These are phyloP conservation scores for Globisporangium solare DNA, from an alignment of 352 stramenopile species.

Conservation along the genomic window DNA sequence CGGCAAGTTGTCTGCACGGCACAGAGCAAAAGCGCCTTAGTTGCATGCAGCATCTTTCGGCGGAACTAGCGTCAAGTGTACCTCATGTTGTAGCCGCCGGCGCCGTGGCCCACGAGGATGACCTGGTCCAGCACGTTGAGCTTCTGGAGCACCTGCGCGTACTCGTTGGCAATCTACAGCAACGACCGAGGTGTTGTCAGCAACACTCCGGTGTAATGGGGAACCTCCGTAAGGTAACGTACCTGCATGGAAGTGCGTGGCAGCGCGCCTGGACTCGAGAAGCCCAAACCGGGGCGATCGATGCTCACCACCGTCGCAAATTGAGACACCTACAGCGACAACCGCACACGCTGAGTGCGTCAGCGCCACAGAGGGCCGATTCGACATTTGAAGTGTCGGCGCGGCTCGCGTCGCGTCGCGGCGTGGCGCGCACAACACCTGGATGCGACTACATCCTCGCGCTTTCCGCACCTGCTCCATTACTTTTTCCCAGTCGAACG, in stretches of 20 bases:
- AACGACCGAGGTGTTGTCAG: not conserved
- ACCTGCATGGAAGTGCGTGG: slow-evolving; percentile 53
- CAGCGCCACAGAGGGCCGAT: not conserved
- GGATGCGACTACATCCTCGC: too few relatives aligned
- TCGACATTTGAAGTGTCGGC: too few relatives aligned
- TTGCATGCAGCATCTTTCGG: not conserved
- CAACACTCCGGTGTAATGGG: not conserved
- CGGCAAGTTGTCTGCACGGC: slow-evolving; percentile 30
- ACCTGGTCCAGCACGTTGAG: slow-evolving; percentile 54
- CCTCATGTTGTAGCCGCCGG: slow-evolving; percentile 81
- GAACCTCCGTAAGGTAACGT: not conserved
- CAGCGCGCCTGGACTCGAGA: slow-evolving; percentile 39
- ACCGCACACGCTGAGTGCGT: not conserved
- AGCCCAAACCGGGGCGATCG: slow-evolving; percentile 70
- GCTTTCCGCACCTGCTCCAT: slow-evolving; percentile 21
- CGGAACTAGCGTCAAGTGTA: slow-evolving; percentile 5
- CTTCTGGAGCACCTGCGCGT: slow-evolving; percentile 48
- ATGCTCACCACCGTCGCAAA: slow-evolving; percentile 64
- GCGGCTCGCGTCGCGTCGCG: too few relatives aligned
- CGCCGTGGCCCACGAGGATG: slow-evolving; percentile 67
- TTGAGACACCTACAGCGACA: slow-evolving; percentile 19
- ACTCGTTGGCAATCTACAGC: slow-evolving; percentile 53
- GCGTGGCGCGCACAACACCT: too few relatives aligned
- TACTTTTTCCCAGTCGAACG: slow-evolving; percentile 84
- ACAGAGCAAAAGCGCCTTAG: not conserved